Evolutionary conservation across 345 rosid species (phyloP).

Genomic region (Melastoma malabathricum): DNA sequence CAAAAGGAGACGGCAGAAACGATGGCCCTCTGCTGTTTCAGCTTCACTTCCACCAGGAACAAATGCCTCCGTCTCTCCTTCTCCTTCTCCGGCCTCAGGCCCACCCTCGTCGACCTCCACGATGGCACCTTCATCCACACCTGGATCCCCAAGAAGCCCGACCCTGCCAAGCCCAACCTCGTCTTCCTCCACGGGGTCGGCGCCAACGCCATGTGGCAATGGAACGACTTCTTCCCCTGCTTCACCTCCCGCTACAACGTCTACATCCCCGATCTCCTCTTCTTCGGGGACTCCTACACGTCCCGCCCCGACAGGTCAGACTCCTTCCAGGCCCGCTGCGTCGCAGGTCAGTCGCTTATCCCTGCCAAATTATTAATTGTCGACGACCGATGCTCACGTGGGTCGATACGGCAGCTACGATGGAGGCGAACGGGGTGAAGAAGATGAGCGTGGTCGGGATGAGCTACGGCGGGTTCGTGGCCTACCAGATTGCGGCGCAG

Average conservation of each 20-base stretch:
- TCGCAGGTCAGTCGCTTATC: neutral
- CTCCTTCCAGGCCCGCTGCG: conserved; percentile 13
- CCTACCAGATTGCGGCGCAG: conserved; percentile 14
- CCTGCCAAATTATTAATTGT: neutral
- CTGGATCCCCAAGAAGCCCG: conserved; percentile 12
- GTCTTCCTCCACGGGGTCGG: conserved; percentile 18
- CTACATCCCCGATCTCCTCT: conserved; percentile 17
- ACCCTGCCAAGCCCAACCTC: conserved; percentile 9
- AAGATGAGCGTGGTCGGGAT: conserved; percentile 14
- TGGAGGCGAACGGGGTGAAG: conserved; percentile 9
- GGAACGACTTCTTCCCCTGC: conserved; percentile 9
- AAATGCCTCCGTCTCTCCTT: conserved; percentile 10
- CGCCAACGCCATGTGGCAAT: conserved; percentile 16
- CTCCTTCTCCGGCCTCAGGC: conserved; percentile 10
- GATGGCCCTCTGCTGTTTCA: conserved; percentile 7
- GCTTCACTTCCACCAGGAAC: conserved; percentile 9
- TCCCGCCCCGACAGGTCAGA: conserved; percentile 14
- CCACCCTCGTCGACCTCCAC: conserved; percentile 9
- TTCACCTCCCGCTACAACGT: conserved; percentile 11
- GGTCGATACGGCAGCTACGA: neutral
- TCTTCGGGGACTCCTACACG: conserved; percentile 19
- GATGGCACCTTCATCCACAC: conserved; percentile 20
- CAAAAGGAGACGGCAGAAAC: too few species aligned
- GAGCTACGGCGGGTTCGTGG: conserved; percentile 19
- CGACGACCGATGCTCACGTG: neutral